Conservation (phyloP, 306 rosid species). For the Dalbergia oliveri region DNA sequence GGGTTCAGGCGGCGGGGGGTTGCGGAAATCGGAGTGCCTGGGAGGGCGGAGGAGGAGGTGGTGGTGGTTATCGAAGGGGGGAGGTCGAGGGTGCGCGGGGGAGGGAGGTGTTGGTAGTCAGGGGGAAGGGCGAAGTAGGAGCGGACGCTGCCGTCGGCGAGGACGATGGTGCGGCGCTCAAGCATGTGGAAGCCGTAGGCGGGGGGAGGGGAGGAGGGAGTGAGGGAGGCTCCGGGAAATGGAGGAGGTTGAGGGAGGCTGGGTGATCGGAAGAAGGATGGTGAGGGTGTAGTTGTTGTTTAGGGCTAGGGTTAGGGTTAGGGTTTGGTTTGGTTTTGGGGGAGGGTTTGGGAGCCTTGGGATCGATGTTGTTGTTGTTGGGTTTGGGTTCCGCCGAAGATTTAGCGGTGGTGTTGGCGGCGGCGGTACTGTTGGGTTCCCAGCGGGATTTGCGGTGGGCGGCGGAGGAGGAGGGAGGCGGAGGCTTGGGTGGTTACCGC, state of each 20-base stretch:
- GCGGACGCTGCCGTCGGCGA: slow-evolving; percentile 90
- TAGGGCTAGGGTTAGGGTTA: slow-evolving; percentile 20
- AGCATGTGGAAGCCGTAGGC: slow-evolving; percentile 97
- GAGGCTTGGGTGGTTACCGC: slow-evolving; percentile 65
- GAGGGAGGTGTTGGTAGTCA: slow-evolving; percentile 70
- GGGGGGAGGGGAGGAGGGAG: slow-evolving; percentile 89
- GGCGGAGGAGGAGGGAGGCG: slow-evolving; percentile 53
- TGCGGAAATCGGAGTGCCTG: slow-evolving; percentile 68
- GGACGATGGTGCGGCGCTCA: slow-evolving; percentile 88
- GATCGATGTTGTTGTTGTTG: slow-evolving; percentile 16
- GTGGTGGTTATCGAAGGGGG: slow-evolving; percentile 52
- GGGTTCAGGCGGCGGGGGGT: slow-evolving; percentile 63
- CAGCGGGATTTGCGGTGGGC: slow-evolving; percentile 84
- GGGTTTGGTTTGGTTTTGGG: slow-evolving; percentile 56
- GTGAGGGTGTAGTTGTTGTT: background rate
- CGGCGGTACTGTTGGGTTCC: slow-evolving; percentile 56
- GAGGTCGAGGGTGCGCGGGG: too few relatives aligned
- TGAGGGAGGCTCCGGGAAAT: slow-evolving; percentile 64
- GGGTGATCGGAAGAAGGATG: slow-evolving; percentile 43
- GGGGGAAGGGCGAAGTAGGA: slow-evolving; percentile 93
- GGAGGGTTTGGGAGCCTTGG: slow-evolving; percentile 52
- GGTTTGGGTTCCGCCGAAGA: slow-evolving; percentile 57
- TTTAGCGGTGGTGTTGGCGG: slow-evolving; percentile 24
- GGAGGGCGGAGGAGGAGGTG: slow-evolving; percentile 44
- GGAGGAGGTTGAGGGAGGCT: slow-evolving; percentile 45